These are phyloP conservation scores for Talaromyces stipitatus DNA, from an alignment of 495 filamentous ascomycete species.

Conservation along the genomic window DNA sequence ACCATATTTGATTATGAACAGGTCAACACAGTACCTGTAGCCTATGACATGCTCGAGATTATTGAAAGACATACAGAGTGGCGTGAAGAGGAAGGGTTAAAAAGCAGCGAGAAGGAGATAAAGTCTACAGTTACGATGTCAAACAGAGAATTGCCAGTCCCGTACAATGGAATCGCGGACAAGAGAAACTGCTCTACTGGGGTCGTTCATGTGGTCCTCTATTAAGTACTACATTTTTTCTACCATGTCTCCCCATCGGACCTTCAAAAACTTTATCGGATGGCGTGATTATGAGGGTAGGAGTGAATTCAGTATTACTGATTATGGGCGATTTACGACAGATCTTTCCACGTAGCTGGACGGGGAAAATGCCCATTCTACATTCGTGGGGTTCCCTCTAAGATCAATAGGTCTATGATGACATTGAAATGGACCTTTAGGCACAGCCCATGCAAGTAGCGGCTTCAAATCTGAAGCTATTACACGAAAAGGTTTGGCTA, in stretches of 20 bases:
- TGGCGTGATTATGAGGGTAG: conserved; percentile 28
- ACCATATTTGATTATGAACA: no score
- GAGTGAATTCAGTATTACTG: conserved; percentile 30
- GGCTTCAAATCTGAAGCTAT: conserved; percentile 29
- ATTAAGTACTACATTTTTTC: conserved; percentile 45
- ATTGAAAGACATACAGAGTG: conserved; percentile 41
- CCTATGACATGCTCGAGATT: conserved; percentile 44
- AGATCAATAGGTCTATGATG: conserved; percentile 33
- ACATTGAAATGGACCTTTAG: conserved; percentile 29
- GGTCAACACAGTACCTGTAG: conserved; percentile 39
- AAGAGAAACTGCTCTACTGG: conserved; percentile 43
- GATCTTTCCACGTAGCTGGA: conserved; percentile 30
- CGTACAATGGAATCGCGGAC: conserved; percentile 17
- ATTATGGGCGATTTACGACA: conserved; percentile 29
- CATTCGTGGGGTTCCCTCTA: conserved; percentile 23
- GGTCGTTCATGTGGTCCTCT: conserved; percentile 56
- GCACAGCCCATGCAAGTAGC: conserved; percentile 39
- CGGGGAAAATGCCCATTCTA: conserved; percentile 28
- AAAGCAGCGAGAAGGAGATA: conserved; percentile 22
- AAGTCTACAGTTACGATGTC: conserved; percentile 23
- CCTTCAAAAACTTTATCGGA: conserved; percentile 35
- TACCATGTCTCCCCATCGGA: conserved; percentile 38
- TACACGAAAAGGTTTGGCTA: conserved; percentile 34
- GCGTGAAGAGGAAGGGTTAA: conserved; percentile 26
- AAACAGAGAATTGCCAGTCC: conserved; percentile 17